Percentiles rank a stretch among this genome's conserved stretches.
Evolutionary conservation across 2,329 filamentous ascomycete species (phyloP).

Genomic region (Graphilbum fragrans): DNA sequence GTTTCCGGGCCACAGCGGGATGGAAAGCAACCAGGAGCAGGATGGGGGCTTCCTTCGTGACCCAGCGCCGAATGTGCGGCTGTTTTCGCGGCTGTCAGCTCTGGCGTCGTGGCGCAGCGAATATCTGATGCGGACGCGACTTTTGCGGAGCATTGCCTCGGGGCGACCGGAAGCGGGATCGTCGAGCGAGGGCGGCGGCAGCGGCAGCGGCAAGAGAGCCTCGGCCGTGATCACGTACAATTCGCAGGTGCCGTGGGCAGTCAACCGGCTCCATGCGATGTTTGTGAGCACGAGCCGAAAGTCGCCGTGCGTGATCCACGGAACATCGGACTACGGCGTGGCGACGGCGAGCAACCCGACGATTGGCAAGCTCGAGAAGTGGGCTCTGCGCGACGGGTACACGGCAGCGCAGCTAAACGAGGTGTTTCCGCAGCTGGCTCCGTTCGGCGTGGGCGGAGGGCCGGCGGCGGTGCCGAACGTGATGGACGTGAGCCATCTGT

Average conservation of each 20-base stretch:
- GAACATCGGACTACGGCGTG: conserved; percentile 63
- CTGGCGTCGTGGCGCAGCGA: conserved; percentile 93
- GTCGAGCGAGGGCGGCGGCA: conserved; percentile 29
- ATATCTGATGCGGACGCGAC: conserved; percentile 76
- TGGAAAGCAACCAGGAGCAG: too few relatives aligned
- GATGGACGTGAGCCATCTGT: conserved; percentile 81
- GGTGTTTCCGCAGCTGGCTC: conserved; percentile 57
- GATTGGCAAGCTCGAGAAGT: conserved; percentile 63
- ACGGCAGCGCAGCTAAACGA: conserved; percentile 69
- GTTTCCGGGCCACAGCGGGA: conserved; percentile 61
- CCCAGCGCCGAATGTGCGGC: conserved; percentile 57
- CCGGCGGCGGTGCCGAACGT: conserved; percentile 70
- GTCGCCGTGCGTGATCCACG: conserved; percentile 70
- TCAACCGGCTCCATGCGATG: conserved; percentile 68
- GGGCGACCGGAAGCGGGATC: conserved; percentile 69
- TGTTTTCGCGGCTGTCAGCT: conserved; percentile 71
- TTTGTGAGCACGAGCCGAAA: conserved; percentile 55
- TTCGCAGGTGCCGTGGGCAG: conserved; percentile 65
- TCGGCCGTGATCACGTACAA: conserved; percentile 75
- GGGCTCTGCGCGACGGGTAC: conserved; percentile 68
- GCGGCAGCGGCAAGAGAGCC: conserved; percentile 49
- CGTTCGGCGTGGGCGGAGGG: conserved; percentile 69
- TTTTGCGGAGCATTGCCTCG: conserved; percentile 68
- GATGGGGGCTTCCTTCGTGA: conserved; percentile 12
- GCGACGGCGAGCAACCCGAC: conserved; percentile 74